Evolutionary conservation across 2,329 filamentous ascomycete genomes (phyloP), one percentile per base, ranked within the genome.

Genomic region (Alternaria gansuensis): DNA sequence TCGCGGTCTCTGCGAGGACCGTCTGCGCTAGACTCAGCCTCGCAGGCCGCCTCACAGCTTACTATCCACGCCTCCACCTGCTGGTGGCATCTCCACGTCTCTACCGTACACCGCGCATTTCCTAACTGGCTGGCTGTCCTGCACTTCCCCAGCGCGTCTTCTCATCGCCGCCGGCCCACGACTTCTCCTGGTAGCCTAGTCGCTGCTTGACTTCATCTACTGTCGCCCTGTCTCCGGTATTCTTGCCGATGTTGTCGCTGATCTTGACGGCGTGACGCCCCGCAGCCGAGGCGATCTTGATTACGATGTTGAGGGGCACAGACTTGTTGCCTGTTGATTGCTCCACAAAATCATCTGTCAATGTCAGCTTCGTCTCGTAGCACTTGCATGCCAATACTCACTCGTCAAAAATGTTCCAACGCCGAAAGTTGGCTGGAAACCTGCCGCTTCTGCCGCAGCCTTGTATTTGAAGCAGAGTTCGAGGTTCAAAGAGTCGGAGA

Each of bases 331-430:
- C 88, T 0, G 88, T 90, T 34, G 83, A 87, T 60, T 85, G 81
- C 65, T 90, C 87, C n/a, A 81, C 81, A 75, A 95, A 99, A 77
- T 99, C 95, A 73, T 99, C 87, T 86, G 57, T 50, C 7, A 21
- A 31, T 17, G 62, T 75, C 46, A 72, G 70, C 59, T 26, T 13
- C 31, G 9, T 14, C 21, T 9, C 3, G 11, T 9, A 14, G 2
- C 14, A 31, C 6, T 2, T 8, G 21, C 5, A 31, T 11, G 23
- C 9, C 36, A 31, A 24, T 29, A 63, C 83, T 70, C 74, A 86
- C 85, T 97, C 4, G 95, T 99, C 70, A 99, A 84, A 78, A 92
- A 98, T 0, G 95, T 99, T 4, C 95, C 95, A 1, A 99, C 91
- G 60, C 95, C 95, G 80, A 99, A 99, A 0, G 90, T 91, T 11